Evolutionary conservation across 164 flowering plant genomes (phyloP), one percentile per base, ranked within the genome.

Genomic region (Dillenia suffruticosa): DNA sequence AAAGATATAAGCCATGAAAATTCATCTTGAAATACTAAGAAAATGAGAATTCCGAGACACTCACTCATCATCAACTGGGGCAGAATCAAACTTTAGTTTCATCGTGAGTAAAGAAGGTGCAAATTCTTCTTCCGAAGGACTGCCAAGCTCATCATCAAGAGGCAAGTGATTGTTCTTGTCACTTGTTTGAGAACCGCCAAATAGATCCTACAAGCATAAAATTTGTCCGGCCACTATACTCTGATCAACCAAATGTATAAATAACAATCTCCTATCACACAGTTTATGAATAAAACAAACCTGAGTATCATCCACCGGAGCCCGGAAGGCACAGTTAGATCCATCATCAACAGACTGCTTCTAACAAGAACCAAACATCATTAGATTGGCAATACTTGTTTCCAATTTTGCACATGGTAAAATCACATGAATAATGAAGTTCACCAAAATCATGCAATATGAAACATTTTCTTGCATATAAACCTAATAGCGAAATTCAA

Each of bases 21-120:
- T 32, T 32, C 40, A 32, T 32, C 40, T 4, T 32, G 40, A 32
- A 32, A 57, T 16, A 45, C 8, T 44, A 16, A 16, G 2, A 56
- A 52, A 26, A 16, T 16, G 8, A 53, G 49, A 26, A 15, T 43
- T 3, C 47, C 22, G 44, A 40, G 46, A 60, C 51, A 67, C 84
- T 49, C 71, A 85, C 96, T 58, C 62, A 45, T 86, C 96, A 58
- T 81, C 79, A 51, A 70, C 72, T 59, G 81, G 88, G 59, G 73
- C 86, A 68, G 87, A 82, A 68, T 84, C 96, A 73, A 89, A 61
- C 73, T 75, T 82, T 58, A 87, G 72, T 65, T 90, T 80, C 87
- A 80, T 74, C 14, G 89, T 66, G 57, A 84, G 83, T 43, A 82
- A 54, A 26, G 98, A 84, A 15, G 97, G 92, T 12, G 82, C 76